Evolutionary conservation across 495 filamentous ascomycete species (phyloP), one percentile per base, ranked within the genome.

Genomic region (Beverwykella pulmonaria): DNA sequence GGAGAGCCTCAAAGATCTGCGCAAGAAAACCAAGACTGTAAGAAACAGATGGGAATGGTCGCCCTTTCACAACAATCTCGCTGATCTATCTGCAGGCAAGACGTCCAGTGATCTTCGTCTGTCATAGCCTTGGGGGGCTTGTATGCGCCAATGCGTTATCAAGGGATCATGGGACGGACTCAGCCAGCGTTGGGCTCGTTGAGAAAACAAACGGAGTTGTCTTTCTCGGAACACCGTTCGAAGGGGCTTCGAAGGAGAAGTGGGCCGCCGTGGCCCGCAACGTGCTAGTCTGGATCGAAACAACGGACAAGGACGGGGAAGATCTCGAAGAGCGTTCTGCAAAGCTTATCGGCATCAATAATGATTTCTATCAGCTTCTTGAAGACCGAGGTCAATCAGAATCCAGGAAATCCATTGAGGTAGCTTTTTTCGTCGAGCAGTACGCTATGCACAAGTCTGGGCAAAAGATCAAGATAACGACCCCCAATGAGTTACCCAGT

Each of bases 321-420:
- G 60, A 55, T 63, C 60, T 63, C 26, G 52, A 63, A 56, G 49
- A 54, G 30, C 60, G 49, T 23, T 63, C 60, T 7, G 60, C 49
- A 54, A 63, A 56, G 48, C 52, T 63, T 10, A 55, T 41, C n/a
- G 26, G n/a, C 47, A 63, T 63, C 30, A 55, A 55, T 26, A 23
- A 27, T 27, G 12, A 8, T 27, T 53, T 53, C 23, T 6, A 27
- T 4, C 12, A 53, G 19, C 6, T 53, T 27, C 23, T 53, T 15
- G 5, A 27, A 53, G 23, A 2, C 4, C 49, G 49, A 20, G 49
- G 25, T 5, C 48, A 29, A 27, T 39, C 26, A 15, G 49, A 56
- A 44, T 55, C 26, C 32, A 20, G 52, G 17, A 6, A 47, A 17
- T 46, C 26, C n/a, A 20, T 63, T 17, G 49, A 63, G 39, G 36